Evolutionary conservation across 208 protist species (phyloP).

Genomic region (Tritrichomonas foetus): DNA sequence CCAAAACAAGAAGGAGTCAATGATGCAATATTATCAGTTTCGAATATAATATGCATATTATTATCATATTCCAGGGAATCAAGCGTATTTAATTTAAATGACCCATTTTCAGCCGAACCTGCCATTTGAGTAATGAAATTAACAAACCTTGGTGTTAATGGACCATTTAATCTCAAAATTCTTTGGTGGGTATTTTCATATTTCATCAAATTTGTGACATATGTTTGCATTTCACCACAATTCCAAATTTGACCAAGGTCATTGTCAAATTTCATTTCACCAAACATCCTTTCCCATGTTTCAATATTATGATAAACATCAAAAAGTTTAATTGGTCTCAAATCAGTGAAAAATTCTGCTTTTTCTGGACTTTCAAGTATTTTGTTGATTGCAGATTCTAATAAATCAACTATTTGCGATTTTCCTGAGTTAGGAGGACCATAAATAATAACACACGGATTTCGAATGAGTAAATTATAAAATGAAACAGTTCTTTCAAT

Average conservation of each 20-base stretch:
- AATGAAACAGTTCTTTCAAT: not conserved
- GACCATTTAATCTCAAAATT: not conserved
- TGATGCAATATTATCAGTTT: not conserved
- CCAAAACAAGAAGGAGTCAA: not conserved
- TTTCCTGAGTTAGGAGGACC: not conserved
- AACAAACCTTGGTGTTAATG: not conserved
- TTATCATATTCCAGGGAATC: not conserved
- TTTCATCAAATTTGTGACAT: not conserved
- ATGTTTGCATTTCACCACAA: not conserved
- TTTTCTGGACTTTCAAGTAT: not conserved
- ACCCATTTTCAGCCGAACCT: not conserved
- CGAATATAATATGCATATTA: not conserved
- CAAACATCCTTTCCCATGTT: not conserved
- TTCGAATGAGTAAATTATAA: not conserved
- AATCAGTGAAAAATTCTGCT: not conserved
- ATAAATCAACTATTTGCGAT: not conserved
- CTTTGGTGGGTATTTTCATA: not conserved
- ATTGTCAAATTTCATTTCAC: not conserved
- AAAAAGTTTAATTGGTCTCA: not conserved
- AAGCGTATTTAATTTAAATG: not conserved
- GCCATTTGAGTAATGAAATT: not conserved
- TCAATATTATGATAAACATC: not conserved
- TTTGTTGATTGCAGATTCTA: not conserved
- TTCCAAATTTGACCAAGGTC: not conserved
- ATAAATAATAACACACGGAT: constrained; percentile 3